Evolutionary conservation across 2,329 filamentous ascomycete genomes (phyloP), one percentile per base, ranked within the genome.

Genomic region (Rutstroemia sp.): DNA sequence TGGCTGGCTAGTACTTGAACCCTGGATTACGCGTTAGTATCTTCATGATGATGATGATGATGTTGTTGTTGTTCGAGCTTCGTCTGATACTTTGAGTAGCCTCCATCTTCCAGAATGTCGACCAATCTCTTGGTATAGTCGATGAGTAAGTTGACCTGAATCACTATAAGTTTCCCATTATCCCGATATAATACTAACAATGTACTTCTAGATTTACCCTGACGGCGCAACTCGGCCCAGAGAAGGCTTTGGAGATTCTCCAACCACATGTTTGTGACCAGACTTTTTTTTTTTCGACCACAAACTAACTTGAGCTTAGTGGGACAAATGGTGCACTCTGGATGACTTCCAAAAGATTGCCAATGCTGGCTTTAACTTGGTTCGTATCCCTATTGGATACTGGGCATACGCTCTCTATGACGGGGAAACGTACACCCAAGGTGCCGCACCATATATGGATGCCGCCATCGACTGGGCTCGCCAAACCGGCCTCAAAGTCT

Each of bases 381-480:
- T 84, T 9, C 73, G 81, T 14, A 79, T 84, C 39, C 80, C 81
- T 0, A 73, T 83, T 54, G 79, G 80, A 7, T 83, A 76, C 64
- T 84, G 81, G 81, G 80, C 81, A 16, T 82, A 79, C 60, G 72
- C 78, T 51, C 76, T 78, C 14, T 68, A 71, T 25, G 71, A 72
- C 34, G 69, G 75, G 48, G 73, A 75, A 25, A 75, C 79, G 2
- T 84, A 81, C 60, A 74, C 76, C 2, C 67, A 72, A 58, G 79
- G 79, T 4, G 76, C 78, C 16, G 76, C 76, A 5, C 66, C 62
- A 25, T 83, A 82, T 61, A 69, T 83, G 14, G 79, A 82, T 57
- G 70, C 73, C 23, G 80, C 79, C 16, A 76, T 83, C 51, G 76
- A 77, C 48, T 84, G 80, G 80, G 77, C 80, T 4, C 66, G 78